Conservation (phyloP, 2,329 filamentous ascomycete species). For the Penicillium sp. region DNA sequence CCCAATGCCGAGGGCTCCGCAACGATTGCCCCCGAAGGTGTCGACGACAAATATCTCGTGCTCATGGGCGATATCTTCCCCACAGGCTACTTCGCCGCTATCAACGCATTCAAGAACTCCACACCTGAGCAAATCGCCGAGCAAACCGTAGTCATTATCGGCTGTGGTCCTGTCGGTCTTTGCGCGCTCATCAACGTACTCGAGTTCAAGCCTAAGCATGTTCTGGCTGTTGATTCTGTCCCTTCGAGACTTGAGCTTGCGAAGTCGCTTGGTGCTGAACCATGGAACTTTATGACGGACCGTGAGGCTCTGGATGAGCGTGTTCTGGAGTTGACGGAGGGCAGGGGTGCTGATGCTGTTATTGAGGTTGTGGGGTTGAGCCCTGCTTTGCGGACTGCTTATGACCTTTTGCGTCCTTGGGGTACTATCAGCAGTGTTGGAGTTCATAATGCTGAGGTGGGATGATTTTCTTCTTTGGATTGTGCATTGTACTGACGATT, state of each 20-base stretch:
- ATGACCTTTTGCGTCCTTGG: slow-evolving; percentile 70
- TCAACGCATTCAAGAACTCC: slow-evolving; percentile 71
- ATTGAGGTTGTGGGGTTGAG: slow-evolving; percentile 75
- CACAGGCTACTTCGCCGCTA: slow-evolving; percentile 76
- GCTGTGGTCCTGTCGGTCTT: slow-evolving; percentile 82
- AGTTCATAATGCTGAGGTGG: slow-evolving; percentile 71
- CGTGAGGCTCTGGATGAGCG: slow-evolving; percentile 64
- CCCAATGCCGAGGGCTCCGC: slow-evolving; percentile 79
- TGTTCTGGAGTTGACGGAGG: slow-evolving; percentile 73
- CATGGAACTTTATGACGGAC: slow-evolving; percentile 73
- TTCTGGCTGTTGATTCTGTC: slow-evolving; percentile 79
- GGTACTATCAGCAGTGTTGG: slow-evolving; percentile 74
- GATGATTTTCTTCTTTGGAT: neutral
- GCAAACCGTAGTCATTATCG: slow-evolving; percentile 74
- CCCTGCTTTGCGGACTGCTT: slow-evolving; percentile 68
- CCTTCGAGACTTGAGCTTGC: slow-evolving; percentile 73
- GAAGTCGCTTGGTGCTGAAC: slow-evolving; percentile 72
- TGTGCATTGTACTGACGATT: neutral
- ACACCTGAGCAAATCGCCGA: slow-evolving; percentile 59
- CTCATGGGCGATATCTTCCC: slow-evolving; percentile 95
- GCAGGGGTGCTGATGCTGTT: slow-evolving; percentile 80
- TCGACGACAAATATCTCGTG: slow-evolving; percentile 73
- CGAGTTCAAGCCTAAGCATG: slow-evolving; percentile 71
- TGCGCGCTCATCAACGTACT: slow-evolving; percentile 78
- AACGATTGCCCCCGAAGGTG: slow-evolving; percentile 69